These are phyloP conservation scores for Ogataea trehalophila DNA, from an alignment of 805 yeast species.

Conservation along the genomic window DNA sequence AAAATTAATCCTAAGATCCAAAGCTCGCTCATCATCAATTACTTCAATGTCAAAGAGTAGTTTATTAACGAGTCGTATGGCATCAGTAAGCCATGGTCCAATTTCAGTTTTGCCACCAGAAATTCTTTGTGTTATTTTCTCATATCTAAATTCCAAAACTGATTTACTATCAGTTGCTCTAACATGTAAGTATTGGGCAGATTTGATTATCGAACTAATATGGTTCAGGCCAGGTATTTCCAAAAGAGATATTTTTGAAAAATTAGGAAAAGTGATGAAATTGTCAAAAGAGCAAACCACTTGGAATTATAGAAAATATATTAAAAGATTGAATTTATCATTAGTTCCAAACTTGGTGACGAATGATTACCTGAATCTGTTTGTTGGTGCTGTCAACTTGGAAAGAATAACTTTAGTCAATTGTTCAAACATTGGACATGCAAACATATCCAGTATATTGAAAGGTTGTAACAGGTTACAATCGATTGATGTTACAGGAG, in stretches of 20 bases:
- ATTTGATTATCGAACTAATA: slow-evolving; percentile 67
- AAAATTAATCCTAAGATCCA: slow-evolving; percentile 22
- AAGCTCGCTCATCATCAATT: slow-evolving; percentile 20
- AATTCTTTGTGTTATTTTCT: slow-evolving; percentile 60
- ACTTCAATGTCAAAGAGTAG: slow-evolving; percentile 10
- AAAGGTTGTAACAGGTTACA: slow-evolving; percentile 65
- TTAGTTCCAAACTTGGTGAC: slow-evolving; percentile 64
- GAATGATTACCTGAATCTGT: slow-evolving; percentile 55
- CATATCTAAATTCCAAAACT: slow-evolving; percentile 52
- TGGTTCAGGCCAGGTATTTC: slow-evolving; percentile 85
- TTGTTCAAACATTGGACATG: slow-evolving; percentile 60
- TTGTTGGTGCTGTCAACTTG: slow-evolving; percentile 66
- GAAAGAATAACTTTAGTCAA: slow-evolving; percentile 85
- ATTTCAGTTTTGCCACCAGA: slow-evolving; percentile 51
- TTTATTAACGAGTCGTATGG: slow-evolving; percentile 3
- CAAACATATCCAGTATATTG: slow-evolving; percentile 58
- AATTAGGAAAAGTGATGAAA: slow-evolving; percentile 53
- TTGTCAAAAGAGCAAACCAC: slow-evolving; percentile 43
- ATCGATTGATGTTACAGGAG: slow-evolving; percentile 84
- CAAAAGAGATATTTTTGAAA: slow-evolving; percentile 42
- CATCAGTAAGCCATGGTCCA: slow-evolving; percentile 21
- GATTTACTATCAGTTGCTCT: slow-evolving; percentile 60
- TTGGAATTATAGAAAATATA: slow-evolving; percentile 64
- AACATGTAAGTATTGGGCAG: slow-evolving; percentile 79
- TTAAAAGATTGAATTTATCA: slow-evolving; percentile 76